Evolutionary conservation across 192 early-diverging fungal genomes (phyloP).

Genomic region (Rhizoclosmatium globosum): DNA sequence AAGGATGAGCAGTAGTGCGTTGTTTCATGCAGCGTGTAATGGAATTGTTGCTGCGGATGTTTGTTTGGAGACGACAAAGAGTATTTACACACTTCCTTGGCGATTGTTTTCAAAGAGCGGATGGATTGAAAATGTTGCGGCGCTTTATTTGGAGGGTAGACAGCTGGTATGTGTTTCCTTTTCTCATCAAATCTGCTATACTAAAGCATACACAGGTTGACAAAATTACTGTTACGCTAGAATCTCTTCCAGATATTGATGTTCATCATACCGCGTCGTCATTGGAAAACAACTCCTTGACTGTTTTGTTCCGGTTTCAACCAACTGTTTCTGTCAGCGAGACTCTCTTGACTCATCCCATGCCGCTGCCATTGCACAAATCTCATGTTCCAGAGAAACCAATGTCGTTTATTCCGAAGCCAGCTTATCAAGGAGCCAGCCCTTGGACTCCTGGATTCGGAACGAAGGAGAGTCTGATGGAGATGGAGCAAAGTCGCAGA

Average conservation of each 20-base stretch:
- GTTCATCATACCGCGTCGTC: not conserved
- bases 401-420: not conserved
- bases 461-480: slow-evolving; percentile 9
- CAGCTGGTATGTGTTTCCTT: not conserved
- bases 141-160: not conserved
- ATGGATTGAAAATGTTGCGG: not conserved
- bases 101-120: not conserved
- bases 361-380: slow-evolving; percentile 1
- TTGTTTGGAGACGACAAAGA: not conserved
- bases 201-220: no score
- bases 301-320: slow-evolving; percentile 10
- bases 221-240: no score
- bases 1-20: slow-evolving; percentile 17
- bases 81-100: slow-evolving; percentile 22
- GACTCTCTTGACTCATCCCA: slow-evolving; percentile 8
- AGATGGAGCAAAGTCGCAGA: slow-evolving; percentile 6
- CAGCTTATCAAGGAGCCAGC: not conserved
- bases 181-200: no score
- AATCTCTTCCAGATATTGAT: not conserved
- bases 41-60: not conserved
- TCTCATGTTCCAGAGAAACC: slow-evolving; percentile 20
- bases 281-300: slow-evolving; percentile 8
- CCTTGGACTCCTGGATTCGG: slow-evolving; percentile 30
- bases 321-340: slow-evolving; percentile 6
- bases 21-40: slow-evolving; percentile 23